Conservation (phyloP, 2,329 filamentous ascomycete species). For the Salinomyces thailandicus region DNA sequence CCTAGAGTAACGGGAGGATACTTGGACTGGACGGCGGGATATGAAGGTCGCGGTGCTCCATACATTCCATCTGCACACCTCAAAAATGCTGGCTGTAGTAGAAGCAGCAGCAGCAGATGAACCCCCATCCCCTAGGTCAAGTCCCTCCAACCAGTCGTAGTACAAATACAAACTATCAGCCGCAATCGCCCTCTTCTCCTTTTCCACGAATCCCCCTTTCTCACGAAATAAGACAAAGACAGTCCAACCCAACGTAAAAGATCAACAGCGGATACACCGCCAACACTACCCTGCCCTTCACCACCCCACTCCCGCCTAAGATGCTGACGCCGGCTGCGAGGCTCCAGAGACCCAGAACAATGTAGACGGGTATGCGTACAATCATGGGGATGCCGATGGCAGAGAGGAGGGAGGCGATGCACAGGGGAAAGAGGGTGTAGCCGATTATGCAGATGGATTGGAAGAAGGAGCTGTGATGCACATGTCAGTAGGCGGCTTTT, state of each 20-base stretch:
- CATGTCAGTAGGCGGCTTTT: slow-evolving; percentile 20
- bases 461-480: slow-evolving; percentile 73
- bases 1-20: no score
- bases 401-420: slow-evolving; percentile 82
- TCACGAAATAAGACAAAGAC: slow-evolving; percentile 97
- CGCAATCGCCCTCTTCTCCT: no score
- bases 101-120: no score
- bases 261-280: slow-evolving; percentile 92
- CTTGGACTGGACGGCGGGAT: no score
- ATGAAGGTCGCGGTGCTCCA: no score
- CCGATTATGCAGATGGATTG: slow-evolving; percentile 97
- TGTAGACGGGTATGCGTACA: slow-evolving; percentile 78
- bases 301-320: slow-evolving; percentile 84
- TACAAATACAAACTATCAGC: no score
- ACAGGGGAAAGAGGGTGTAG: slow-evolving; percentile 93
- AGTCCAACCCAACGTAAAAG: slow-evolving; percentile 87
- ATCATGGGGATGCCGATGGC: slow-evolving; percentile 71
- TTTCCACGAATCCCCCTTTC: no score
- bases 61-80: no score
- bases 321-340: slow-evolving; percentile 93
- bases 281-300: slow-evolving; percentile 86
- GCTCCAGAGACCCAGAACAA: slow-evolving; percentile 82
- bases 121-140: no score
- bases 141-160: no score
- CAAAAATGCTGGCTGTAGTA: no score